phyloP scores from a whole-genome alignment of 2,329 filamentous ascomycete genomes.

The Aspergillus ustus region DNA sequence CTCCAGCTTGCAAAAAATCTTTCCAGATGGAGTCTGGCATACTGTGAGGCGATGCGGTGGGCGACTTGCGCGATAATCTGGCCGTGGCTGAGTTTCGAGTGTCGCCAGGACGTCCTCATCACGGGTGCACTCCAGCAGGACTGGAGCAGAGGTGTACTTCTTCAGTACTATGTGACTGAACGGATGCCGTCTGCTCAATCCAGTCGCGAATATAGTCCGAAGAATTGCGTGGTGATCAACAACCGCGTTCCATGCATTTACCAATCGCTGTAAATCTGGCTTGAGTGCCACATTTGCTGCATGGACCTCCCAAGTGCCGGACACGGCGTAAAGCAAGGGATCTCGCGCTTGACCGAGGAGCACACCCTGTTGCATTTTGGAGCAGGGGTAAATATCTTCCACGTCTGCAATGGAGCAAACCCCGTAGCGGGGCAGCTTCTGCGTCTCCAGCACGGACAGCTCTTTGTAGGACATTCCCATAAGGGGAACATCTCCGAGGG shows the following conservation, averaged over 20 bases:
- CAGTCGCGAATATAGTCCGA: conserved; percentile 43
- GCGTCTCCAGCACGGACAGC: conserved; percentile 42
- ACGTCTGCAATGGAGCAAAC: conserved; percentile 39
- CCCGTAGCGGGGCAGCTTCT: conserved; percentile 44
- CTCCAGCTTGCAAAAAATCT: conserved; percentile 53
- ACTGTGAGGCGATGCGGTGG: conserved; percentile 54
- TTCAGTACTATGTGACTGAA: conserved; percentile 44
- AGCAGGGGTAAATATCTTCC: conserved; percentile 50
- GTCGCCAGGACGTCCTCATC: conserved; percentile 34
- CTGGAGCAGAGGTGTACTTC: conserved; percentile 32
- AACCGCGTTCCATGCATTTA: conserved; percentile 37
- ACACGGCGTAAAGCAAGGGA: conserved; percentile 42
- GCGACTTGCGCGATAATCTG: conserved; percentile 31
- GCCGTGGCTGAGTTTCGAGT: conserved; percentile 34
- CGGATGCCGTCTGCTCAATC: conserved; percentile 33
- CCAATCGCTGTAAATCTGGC: conserved; percentile 33
- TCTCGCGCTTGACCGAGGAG: conserved; percentile 40
- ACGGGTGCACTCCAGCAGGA: conserved; percentile 34
- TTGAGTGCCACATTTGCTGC: conserved; percentile 15
- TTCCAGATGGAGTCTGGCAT: conserved; percentile 44
- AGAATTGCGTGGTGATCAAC: conserved; percentile 40
- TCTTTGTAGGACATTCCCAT: conserved; percentile 49
- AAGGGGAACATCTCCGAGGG: conserved; percentile 51
- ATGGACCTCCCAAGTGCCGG: conserved; percentile 41
- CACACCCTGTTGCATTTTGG: conserved; percentile 44